phyloP scores from a whole-genome alignment of 2,329 filamentous ascomycete genomes.

The Penicillium janthinellum region DNA sequence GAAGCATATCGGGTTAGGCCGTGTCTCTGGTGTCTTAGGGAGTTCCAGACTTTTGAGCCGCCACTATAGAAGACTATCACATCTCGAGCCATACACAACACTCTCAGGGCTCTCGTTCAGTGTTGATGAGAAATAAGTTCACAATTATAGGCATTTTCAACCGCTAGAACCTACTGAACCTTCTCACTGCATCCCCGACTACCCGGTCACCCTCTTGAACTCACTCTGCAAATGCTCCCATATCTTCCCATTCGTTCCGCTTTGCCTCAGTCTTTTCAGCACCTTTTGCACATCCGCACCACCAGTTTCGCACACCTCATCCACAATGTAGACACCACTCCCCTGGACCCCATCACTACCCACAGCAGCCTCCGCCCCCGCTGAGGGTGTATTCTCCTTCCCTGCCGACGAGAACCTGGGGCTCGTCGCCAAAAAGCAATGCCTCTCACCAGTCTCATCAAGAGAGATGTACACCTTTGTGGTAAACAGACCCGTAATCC shows the following conservation, averaged over 20 bases:
- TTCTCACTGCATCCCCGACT: neutral
- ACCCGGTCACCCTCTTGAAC: neutral
- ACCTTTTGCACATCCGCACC: neutral
- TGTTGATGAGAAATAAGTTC: too few relatives aligned
- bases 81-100: too few relatives aligned
- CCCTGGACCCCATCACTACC: neutral
- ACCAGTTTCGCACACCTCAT: neutral
- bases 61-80: too few relatives aligned
- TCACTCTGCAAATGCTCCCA: constrained; percentile 4
- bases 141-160: too few relatives aligned
- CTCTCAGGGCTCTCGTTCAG: too few relatives aligned
- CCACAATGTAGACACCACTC: neutral
- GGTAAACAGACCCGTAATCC: neutral
- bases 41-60: too few relatives aligned
- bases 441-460: neutral
- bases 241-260: neutral
- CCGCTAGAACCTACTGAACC: too few relatives aligned
- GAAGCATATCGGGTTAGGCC: too few relatives aligned
- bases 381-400: too few relatives aligned
- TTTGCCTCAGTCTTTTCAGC: neutral
- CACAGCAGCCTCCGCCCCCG: neutral
- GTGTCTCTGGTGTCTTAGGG: too few relatives aligned
- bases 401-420: neutral
- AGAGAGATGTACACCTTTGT: neutral
- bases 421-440: neutral